These are phyloP conservation scores for Arxiozyma bovina DNA, from an alignment of 1,139 yeast genomes.

Conservation along the genomic window DNA sequence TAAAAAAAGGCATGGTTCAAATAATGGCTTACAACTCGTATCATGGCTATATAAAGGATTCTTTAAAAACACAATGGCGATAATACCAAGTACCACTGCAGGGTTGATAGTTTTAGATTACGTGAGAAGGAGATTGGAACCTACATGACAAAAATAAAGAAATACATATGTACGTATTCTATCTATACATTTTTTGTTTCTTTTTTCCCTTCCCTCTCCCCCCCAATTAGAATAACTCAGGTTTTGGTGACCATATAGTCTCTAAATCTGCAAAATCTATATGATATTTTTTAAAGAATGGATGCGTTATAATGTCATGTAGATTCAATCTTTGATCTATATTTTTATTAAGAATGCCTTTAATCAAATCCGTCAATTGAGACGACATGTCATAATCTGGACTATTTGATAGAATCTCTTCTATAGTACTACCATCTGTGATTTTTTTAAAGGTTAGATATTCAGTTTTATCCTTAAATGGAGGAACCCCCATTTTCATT, in stretches of 20 bases:
- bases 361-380: conserved; percentile 61
- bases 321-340: conserved; percentile 66
- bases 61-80: conserved; percentile 57
- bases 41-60: conserved; percentile 75
- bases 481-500: conserved; percentile 68
- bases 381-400: conserved; percentile 19
- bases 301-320: conserved; percentile 68
- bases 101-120: conserved; percentile 82
- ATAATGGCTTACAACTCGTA: conserved; percentile 49
- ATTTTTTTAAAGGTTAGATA: conserved; percentile 63
- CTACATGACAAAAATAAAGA: conserved; percentile 7
- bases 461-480: conserved; percentile 70
- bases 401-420: not conserved
- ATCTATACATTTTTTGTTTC: no score
- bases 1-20: conserved; percentile 38
- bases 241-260: conserved; percentile 61
- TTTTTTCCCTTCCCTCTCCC: no score
- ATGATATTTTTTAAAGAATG: conserved; percentile 58
- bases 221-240: conserved; percentile 50
- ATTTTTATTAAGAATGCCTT: conserved; percentile 51
- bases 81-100: conserved; percentile 80
- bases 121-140: conserved; percentile 40
- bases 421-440: conserved; percentile 58
- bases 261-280: conserved; percentile 62
- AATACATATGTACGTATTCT: conserved; percentile 31